Base-by-base conservation (phyloP, 768 basidiomycete genomes). In the Pleurotus platypus region DNA sequence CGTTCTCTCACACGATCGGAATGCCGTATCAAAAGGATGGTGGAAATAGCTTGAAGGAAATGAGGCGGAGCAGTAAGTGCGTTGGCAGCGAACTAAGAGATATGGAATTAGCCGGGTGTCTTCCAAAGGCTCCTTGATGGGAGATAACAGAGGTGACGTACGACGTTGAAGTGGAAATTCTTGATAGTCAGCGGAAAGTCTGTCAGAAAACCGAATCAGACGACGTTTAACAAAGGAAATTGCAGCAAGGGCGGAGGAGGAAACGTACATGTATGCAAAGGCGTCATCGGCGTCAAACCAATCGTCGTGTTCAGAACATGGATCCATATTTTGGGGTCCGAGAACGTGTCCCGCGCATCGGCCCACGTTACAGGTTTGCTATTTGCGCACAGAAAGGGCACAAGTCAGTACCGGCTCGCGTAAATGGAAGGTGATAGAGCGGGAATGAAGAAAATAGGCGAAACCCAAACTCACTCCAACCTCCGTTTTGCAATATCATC, bases 1-100 rank as follows among this genome's bases (percentile, higher is more conserved):
- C 59, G 49, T 46, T 60, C 59, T 15, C 59, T 15, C 12, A 56
- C 37, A 20, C 42, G 48, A 20, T 60, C 59, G 9, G 59, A 60
- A 47, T 60, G 50, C 40, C 59, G 51, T 39, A 60, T 60, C 24
- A 57, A 40, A 26, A 60, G 49, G 11, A 60, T 51, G 7, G 50
- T 53, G 2, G 57, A 57, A 18, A 49, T 57, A 15, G 40, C 57
- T 54, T 60, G 57, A 7, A 60, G 39, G 15, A 58, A 37, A 27
- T 60, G 57, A 4, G 57, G 57, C 4, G 57, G 59, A 13, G 59
- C 57, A 2, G 59, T 60, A 20, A 58, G 50, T 22, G 51, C 51
- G 13, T 54, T 54, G 9, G 51, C 51, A 42, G 51, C 51, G 22
- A 54, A 54, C 51, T 54, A 26, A 0, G 2, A 30, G 13, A 4